Conservation (phyloP, 2,329 filamentous ascomycete genomes). For the Emydomyces testavorans region DNA sequence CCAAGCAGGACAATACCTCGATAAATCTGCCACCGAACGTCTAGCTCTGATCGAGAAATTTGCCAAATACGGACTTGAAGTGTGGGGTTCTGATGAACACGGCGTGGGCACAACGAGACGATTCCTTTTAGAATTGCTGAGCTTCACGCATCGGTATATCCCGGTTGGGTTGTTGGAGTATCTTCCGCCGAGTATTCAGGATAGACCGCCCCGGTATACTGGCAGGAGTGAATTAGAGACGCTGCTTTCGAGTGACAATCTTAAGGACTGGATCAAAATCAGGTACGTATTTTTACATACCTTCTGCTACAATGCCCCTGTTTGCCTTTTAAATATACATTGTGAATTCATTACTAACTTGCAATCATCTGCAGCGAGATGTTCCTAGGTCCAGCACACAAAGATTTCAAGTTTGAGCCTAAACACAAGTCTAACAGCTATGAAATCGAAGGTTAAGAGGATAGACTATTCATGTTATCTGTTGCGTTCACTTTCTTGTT, state of each 20-base stretch:
- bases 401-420: slow-evolving; percentile 85
- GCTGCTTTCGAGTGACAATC: slow-evolving; percentile 79
- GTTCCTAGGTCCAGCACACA: slow-evolving; percentile 85
- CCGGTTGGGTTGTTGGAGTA: slow-evolving; percentile 80
- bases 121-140: slow-evolving; percentile 91
- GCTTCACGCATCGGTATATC: slow-evolving; percentile 84
- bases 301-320: neutral
- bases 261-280: slow-evolving; percentile 98
- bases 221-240: slow-evolving; percentile 88
- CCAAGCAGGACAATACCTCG: slow-evolving; percentile 77
- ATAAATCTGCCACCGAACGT: slow-evolving; percentile 84
- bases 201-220: slow-evolving; percentile 71
- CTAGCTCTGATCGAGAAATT: slow-evolving; percentile 81
- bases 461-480: no score
- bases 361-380: slow-evolving; percentile 57
- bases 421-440: slow-evolving; percentile 97
- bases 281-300: slow-evolving; percentile 49
- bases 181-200: slow-evolving; percentile 77
- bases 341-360: slow-evolving; percentile 9
- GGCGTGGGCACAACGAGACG: slow-evolving; percentile 81
- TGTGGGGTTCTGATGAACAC: slow-evolving; percentile 92
- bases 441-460: slow-evolving; percentile 53
- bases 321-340: neutral
- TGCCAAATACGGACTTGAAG: slow-evolving; percentile 76
- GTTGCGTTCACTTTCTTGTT: no score